phyloP scores from a whole-genome alignment of 768 basidiomycete genomes.

The Leccinum arenicola region DNA sequence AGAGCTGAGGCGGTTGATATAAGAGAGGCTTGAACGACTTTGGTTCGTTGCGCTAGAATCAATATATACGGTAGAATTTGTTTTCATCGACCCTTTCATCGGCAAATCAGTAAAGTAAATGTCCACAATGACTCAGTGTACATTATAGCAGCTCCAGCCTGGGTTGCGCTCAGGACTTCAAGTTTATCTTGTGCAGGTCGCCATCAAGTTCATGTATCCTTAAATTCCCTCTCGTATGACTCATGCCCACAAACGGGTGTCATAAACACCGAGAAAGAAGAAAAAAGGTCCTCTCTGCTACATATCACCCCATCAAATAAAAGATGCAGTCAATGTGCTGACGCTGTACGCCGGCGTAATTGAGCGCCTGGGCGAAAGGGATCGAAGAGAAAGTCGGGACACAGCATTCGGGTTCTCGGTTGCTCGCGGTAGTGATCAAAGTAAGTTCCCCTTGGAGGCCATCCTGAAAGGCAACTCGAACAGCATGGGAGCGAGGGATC shows the following conservation, averaged over 20 bases:
- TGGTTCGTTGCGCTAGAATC: no score
- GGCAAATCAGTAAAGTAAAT: background rate
- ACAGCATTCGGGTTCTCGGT: background rate
- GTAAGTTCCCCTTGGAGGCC: conserved; percentile 17
- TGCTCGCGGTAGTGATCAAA: background rate
- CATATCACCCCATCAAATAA: background rate
- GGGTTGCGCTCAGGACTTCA: no score
- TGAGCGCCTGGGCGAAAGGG: conserved; percentile 37
- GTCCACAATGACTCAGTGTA: background rate
- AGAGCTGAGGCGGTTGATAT: conserved; percentile 33
- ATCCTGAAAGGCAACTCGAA: conserved; percentile 55
- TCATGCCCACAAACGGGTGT: background rate
- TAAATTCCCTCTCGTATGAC: background rate
- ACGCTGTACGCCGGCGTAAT: conserved; percentile 47
- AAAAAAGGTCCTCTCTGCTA: background rate
- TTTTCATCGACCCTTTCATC: background rate
- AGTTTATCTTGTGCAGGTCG: background rate
- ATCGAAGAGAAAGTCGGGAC: background rate
- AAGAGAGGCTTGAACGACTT: background rate
- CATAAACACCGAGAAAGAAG: background rate
- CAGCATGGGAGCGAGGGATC: conserved; percentile 36
- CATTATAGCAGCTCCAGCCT: background rate
- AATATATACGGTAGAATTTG: background rate
- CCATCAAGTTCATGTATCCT: background rate
- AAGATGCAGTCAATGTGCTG: conserved; percentile 22